Percentiles rank a stretch among this genome's conserved stretches.
phyloP scores from a whole-genome alignment of 805 yeast genomes.

The Nakazawaea wyomingensis region DNA sequence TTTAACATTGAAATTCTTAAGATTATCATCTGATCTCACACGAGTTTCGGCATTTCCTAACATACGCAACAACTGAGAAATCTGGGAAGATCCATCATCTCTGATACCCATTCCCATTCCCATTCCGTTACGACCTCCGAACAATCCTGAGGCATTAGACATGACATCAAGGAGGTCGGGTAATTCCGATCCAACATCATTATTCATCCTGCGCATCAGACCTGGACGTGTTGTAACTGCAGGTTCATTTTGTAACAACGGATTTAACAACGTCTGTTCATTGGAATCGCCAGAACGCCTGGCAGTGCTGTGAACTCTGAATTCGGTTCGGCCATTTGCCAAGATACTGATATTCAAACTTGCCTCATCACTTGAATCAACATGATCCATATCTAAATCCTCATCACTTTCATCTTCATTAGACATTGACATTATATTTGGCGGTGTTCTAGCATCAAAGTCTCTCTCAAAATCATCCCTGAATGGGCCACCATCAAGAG shows the following conservation, averaged over 20 bases:
- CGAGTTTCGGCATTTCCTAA: conserved; percentile 6
- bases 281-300: conserved; percentile 5
- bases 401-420: conserved; percentile 20
- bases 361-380: conserved; percentile 13
- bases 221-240: background rate
- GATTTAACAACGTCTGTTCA: conserved; percentile 8
- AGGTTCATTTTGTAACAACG: conserved; percentile 3
- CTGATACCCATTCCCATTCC: conserved; percentile 1
- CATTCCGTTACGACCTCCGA: background rate
- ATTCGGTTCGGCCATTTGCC: conserved; percentile 15
- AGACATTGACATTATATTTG: conserved; percentile 20
- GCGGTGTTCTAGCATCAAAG: conserved; percentile 24
- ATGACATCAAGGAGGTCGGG: conserved; percentile 8
- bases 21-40: conserved; percentile 5
- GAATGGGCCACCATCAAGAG: conserved; percentile 28
- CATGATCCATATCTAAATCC: conserved; percentile 12
- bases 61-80: conserved; percentile 10
- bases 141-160: background rate
- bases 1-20: conserved; percentile 9
- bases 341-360: conserved; percentile 8
- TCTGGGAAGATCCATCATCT: conserved; percentile 6
- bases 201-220: conserved; percentile 5
- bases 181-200: conserved; percentile 3
- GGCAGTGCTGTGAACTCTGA: conserved; percentile 1
- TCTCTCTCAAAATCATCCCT: conserved; percentile 24